Percentiles rank a stretch among this genome's conserved stretches.
phyloP scores from a whole-genome alignment of 2,329 filamentous ascomycete species.

The Nemania serpens region DNA sequence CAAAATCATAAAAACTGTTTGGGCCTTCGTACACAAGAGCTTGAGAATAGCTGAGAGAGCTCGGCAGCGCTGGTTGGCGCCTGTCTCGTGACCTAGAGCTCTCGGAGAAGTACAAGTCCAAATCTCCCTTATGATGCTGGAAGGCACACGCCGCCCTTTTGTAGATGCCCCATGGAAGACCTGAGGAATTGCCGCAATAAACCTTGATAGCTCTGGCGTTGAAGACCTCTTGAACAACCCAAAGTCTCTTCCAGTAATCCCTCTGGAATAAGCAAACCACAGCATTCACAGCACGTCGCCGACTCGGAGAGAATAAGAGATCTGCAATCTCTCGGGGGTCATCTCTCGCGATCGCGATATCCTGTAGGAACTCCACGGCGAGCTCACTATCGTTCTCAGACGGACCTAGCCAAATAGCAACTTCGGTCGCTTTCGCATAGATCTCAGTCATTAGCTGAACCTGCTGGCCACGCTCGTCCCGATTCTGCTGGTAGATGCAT shows the following conservation, averaged over 20 bases:
- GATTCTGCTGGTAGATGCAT: slow-evolving; percentile 36
- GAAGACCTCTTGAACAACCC: slow-evolving; percentile 42
- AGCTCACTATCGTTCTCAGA: slow-evolving; percentile 25
- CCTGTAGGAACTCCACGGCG: slow-evolving; percentile 23
- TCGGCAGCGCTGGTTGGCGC: slow-evolving; percentile 1
- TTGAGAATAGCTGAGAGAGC: slow-evolving; percentile 16
- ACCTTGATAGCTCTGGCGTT: slow-evolving; percentile 32
- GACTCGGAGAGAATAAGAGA: slow-evolving; percentile 23
- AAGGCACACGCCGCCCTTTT: slow-evolving; percentile 25
- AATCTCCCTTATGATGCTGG: slow-evolving; percentile 17
- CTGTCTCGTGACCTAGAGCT: too few relatives aligned
- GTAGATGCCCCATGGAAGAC: slow-evolving; percentile 32
- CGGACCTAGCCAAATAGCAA: slow-evolving; percentile 33
- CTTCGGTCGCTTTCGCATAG: slow-evolving; percentile 26
- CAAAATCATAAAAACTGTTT: slow-evolving; percentile 21
- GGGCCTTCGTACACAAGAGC: slow-evolving; percentile 28
- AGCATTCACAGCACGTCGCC: slow-evolving; percentile 26
- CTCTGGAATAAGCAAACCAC: slow-evolving; percentile 41
- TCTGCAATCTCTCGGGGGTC: slow-evolving; percentile 9
- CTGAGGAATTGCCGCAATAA: slow-evolving; percentile 32
- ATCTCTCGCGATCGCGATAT: not conserved
- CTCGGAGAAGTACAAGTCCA: slow-evolving; percentile 4
- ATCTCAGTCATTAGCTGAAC: slow-evolving; percentile 30
- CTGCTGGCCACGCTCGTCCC: slow-evolving; percentile 21
- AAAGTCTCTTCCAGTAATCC: slow-evolving; percentile 44